Evolutionary conservation across 1,284 basidiomycete species (phyloP).

Genomic region (Ustilago bromivora): DNA sequence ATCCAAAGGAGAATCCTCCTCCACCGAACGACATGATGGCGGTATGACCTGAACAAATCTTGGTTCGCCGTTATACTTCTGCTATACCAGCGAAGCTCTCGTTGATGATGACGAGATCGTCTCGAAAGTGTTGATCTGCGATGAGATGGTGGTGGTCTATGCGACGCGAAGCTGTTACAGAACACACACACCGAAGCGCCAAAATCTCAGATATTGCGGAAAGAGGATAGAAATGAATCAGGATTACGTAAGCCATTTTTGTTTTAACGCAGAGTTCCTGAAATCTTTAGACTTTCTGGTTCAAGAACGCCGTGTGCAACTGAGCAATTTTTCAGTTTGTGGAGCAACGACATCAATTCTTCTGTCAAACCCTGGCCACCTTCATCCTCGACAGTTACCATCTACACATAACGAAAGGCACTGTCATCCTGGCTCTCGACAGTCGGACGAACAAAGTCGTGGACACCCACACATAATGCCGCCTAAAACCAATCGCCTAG

Average conservation of each 20-base stretch:
- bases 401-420: background rate
- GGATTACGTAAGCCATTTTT: slow-evolving; percentile 41
- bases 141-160: slow-evolving; percentile 6
- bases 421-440: background rate
- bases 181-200: background rate
- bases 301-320: slow-evolving; percentile 15
- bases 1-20: slow-evolving; percentile 53
- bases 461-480: slow-evolving; percentile 23
- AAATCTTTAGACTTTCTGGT: slow-evolving; percentile 13
- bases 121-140: background rate
- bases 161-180: slow-evolving; percentile 34
- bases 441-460: background rate
- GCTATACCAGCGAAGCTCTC: too few species aligned
- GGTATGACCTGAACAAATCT: background rate
- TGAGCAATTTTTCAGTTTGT: slow-evolving; percentile 12
- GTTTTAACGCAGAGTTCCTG: background rate
- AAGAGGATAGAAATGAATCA: slow-evolving; percentile 15
- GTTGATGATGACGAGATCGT: background rate
- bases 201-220: background rate
- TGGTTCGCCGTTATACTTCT: too few species aligned
- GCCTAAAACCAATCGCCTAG: slow-evolving; percentile 31
- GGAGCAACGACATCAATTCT: slow-evolving; percentile 12
- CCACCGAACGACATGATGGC: slow-evolving; percentile 54
- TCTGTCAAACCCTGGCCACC: slow-evolving; percentile 4
- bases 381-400: background rate